phyloP scores from a whole-genome alignment of 345 rosid species.

The Salix suchowensis region DNA sequence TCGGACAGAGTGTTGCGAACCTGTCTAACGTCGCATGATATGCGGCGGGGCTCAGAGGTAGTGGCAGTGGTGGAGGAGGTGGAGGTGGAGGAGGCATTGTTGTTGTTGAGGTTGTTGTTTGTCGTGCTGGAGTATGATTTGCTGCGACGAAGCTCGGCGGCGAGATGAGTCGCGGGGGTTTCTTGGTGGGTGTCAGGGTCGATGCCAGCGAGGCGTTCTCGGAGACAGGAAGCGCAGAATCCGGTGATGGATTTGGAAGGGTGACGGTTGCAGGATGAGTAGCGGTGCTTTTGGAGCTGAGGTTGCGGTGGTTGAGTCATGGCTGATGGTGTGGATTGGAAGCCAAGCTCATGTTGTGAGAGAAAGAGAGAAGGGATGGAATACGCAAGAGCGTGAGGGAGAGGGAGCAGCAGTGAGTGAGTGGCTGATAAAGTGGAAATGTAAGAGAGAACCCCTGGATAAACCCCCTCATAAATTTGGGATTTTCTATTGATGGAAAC shows the following conservation, averaged over 20 bases:
- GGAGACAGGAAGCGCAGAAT: conserved; percentile 69
- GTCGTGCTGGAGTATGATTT: conserved; percentile 39
- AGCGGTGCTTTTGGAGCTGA: conserved; percentile 29
- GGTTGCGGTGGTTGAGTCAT: conserved; percentile 34
- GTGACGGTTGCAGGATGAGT: conserved; percentile 55
- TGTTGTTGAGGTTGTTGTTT: conserved; percentile 11
- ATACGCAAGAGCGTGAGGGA: not conserved
- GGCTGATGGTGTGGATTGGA: conserved; percentile 12
- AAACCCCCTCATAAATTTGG: conserved; percentile 26
- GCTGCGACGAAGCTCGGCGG: conserved; percentile 45
- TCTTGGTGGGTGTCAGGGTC: conserved; percentile 38
- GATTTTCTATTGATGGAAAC: not conserved
- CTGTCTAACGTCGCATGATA: conserved; percentile 46
- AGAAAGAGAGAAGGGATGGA: not conserved
- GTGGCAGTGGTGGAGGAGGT: conserved; percentile 3
- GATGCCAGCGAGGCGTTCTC: conserved; percentile 69
- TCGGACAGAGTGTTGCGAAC: conserved; percentile 34
- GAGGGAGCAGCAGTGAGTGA: not conserved
- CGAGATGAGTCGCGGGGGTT: conserved; percentile 19
- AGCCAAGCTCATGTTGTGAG: conserved; percentile 4
- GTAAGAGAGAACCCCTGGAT: conserved; percentile 18
- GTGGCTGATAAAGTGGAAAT: not conserved
- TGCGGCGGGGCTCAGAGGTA: conserved; percentile 45
- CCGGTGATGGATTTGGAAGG: conserved; percentile 48
- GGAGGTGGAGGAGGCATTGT: conserved; percentile 16